Evolutionary conservation across 495 filamentous ascomycete species (phyloP), one percentile per base, ranked within the genome.

Genomic region (Aspergillus ellipticus): DNA sequence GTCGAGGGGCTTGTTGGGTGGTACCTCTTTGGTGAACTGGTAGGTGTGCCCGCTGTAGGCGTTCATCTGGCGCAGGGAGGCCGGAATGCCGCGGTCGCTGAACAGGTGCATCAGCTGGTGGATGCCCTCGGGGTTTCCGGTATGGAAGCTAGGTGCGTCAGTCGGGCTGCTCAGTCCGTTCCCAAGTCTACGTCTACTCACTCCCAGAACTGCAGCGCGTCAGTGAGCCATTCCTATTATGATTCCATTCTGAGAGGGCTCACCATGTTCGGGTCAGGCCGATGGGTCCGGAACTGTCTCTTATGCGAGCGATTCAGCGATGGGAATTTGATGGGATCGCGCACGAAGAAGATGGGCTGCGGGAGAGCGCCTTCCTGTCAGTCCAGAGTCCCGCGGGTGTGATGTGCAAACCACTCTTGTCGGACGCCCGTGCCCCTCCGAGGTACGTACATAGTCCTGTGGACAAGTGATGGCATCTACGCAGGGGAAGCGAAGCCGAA

Each of bases 21-120:
- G 71, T 54, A 82, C 55, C 48, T 43, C 31, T 13, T 33, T 33
- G 31, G 31, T 33, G 7, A 33, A 80, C 51, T 82, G 88, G 70
- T 84, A 90, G 1, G 87, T 87, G 64, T 89, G 83, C 13, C 77
- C 79, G 58, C 78, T 78, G 63, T 86, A 90, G 17, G 80, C 82
- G 56, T 88, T 85, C 69, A 88, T 77, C 54, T 81, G 75, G 8
- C 86, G 73, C 19, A 48, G 31, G 19, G 43, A 49, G n/a, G 19
- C 31, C 16, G 42, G 49, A 3, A 41, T 57, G 15, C 55, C 48
- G 16, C 28, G 41, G 24, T 52, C 55, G 16, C 47, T 51, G 49
- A 57, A 48, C 22, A 43, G 47, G 19, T 33, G 48, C 42, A 57
- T 33, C n/a, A 53, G 13, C 26, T 45, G 37, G 20, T 51, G 48